Evolutionary conservation across 192 early-diverging fungal species (phyloP), one percentile per base, ranked within the genome.

Genomic region (Entomortierella beljakovae): DNA sequence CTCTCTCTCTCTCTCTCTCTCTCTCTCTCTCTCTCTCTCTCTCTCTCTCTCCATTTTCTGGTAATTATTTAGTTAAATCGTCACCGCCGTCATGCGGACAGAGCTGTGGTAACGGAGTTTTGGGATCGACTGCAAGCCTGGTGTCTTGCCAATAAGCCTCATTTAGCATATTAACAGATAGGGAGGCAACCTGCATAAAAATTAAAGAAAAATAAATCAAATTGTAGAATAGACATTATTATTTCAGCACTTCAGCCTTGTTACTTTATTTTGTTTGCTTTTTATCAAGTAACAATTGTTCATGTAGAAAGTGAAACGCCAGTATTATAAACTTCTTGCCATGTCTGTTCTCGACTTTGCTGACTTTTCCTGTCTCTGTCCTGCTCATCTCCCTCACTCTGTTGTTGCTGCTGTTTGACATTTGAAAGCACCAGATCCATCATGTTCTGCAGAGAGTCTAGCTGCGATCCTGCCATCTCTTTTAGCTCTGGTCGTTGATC

Each of bases 91-190:
- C 85, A 89, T 57, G 86, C 82, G 57, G 88, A 89, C 62, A 81
- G 82, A 38, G 83, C 86, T 28, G 75, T 74, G 9, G 88, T 89
- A 8, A 83, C 84, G 33, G 80, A 83, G 37, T 86, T 89, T 55
- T 89, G 88, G 88, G 83, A 89, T 42, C 74, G 69, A 26, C 34
- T 89, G 22, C 87, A 88, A 42, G 75, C 68, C 32, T 89, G 85
- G 57, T 85, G 82, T 61, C 68, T 82, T 15, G 80, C 76, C 31
- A 68, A 81, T 40, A 85, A 85, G 50, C 79, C 82, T 13, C 70
- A 83, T 53, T 54, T 88, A 23, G 75, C 72, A 23, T 87, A 72
- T 40, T 87, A 83, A 71, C 42, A 35, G 23, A 23, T 13, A 28
- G 37, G 37, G 13, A 6, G 7, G 16, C 16, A 50, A 22, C 49